These are phyloP conservation scores for Cyphellophora attinorum DNA, from an alignment of 2,329 filamentous ascomycete species.

Conservation along the genomic window DNA sequence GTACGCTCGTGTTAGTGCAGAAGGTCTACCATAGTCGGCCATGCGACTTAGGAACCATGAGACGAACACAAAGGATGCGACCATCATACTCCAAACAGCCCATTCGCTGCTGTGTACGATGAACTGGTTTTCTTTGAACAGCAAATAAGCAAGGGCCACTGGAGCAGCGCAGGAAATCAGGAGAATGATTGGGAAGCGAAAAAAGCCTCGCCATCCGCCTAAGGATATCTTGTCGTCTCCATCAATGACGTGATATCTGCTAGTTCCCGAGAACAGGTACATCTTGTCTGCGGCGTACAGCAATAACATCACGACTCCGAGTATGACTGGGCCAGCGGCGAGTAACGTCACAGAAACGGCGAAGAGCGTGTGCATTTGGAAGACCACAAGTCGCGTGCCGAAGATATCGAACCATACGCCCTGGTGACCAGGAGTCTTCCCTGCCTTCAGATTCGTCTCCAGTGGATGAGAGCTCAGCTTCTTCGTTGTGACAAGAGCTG, in stretches of 20 bases:
- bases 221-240: conserved; percentile 53
- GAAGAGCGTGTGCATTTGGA: conserved; percentile 74
- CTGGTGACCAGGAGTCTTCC: conserved; percentile 30
- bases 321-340: conserved; percentile 64
- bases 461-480: conserved; percentile 57
- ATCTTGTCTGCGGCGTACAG: conserved; percentile 68
- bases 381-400: conserved; percentile 67
- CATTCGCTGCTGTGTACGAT: conserved; percentile 88
- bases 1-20: conserved; percentile 75
- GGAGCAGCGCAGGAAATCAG: conserved; percentile 58
- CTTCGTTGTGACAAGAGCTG: conserved; percentile 64
- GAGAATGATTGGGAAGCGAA: conserved; percentile 72
- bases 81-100: conserved; percentile 78
- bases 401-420: conserved; percentile 91
- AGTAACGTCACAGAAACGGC: conserved; percentile 77
- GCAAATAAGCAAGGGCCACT: conserved; percentile 61
- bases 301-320: conserved; percentile 60
- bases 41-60: conserved; percentile 77
- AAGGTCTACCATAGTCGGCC: conserved; percentile 71
- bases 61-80: conserved; percentile 68
- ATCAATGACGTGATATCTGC: conserved; percentile 50
- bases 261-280: conserved; percentile 70
- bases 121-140: conserved; percentile 76
- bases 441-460: conserved; percentile 9
- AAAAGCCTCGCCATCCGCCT: conserved; percentile 71